phyloP scores from a whole-genome alignment of 371 early-diverging fungal genomes.

The Saksenaea oblongispora region DNA sequence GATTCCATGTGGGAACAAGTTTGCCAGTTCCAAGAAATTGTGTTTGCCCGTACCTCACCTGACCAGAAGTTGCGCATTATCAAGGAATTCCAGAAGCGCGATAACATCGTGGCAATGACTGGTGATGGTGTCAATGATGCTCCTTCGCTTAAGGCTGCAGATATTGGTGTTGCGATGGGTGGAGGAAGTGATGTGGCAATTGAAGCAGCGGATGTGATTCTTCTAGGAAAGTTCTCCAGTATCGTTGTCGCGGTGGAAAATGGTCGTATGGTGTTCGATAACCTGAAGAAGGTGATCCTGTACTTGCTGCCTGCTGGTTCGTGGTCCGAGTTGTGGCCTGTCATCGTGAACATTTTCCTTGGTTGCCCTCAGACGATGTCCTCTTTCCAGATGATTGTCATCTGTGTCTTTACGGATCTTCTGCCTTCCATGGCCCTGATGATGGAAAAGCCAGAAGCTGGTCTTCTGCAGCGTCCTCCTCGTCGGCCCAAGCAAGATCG shows the following conservation, averaged over 20 bases:
- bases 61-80: conserved; percentile 84
- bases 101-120: conserved; percentile 74
- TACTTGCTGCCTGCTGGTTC: conserved; percentile 77
- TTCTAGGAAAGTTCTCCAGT: conserved; percentile 74
- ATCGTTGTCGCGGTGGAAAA: conserved; percentile 74
- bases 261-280: conserved; percentile 84
- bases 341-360: conserved; percentile 68
- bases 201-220: conserved; percentile 75
- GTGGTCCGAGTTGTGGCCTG: conserved; percentile 71
- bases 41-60: conserved; percentile 85
- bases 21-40: conserved; percentile 70
- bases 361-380: conserved; percentile 67
- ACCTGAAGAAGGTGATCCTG: conserved; percentile 78
- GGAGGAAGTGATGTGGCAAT: conserved; percentile 78
- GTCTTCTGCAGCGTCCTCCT: conserved; percentile 60
- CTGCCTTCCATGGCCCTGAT: conserved; percentile 63
- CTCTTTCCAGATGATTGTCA: conserved; percentile 64
- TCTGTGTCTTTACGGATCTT: conserved; percentile 59
- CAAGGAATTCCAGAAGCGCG: conserved; percentile 68
- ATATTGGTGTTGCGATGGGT: conserved; percentile 82
- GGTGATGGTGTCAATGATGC: conserved; percentile 96
- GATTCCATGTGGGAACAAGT: conserved; percentile 60
- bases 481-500: conserved; percentile 63
- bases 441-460: conserved; percentile 66
- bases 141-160: conserved; percentile 78